Conservation (phyloP, 139 green algal species). For the Edaphochlamys debaryana region DNA sequence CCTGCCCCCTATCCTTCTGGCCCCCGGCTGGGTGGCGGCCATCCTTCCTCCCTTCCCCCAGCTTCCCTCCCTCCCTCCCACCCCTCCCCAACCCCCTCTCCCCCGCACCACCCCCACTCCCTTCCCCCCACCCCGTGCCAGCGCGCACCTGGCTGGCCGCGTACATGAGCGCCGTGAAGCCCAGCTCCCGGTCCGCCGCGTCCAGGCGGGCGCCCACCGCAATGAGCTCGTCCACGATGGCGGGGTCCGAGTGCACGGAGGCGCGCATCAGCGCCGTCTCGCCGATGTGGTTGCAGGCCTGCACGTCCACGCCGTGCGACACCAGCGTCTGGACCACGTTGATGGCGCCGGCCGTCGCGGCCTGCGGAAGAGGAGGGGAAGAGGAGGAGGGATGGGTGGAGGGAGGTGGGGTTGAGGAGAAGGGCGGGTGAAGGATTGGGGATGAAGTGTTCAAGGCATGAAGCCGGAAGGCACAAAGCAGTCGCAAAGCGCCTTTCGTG, state of each 20-base stretch:
- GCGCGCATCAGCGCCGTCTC: constrained; percentile 40
- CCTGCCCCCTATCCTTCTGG: no score
- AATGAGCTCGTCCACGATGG: constrained; percentile 38
- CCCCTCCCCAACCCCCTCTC: background rate
- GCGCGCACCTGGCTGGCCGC: constrained; percentile 33
- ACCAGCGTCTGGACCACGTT: constrained; percentile 33
- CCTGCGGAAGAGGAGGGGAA: background rate
- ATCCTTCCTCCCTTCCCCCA: no score
- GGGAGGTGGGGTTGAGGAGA: background rate
- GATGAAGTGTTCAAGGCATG: no score
- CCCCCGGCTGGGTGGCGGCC: no score
- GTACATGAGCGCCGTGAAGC: constrained; percentile 42
- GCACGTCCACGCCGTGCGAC: constrained; percentile 30
- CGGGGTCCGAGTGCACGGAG: constrained; percentile 14
- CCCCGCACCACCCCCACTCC: background rate
- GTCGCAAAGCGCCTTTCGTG: no score
- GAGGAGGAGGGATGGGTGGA: background rate
- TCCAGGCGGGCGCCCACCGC: constrained; percentile 28
- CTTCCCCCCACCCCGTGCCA: background rate
- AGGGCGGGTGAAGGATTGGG: no score
- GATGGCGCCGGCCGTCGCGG: constrained; percentile 1
- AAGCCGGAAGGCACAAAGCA: no score
- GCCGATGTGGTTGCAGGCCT: constrained; percentile 40
- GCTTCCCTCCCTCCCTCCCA: no score
- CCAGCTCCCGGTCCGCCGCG: constrained; percentile 30